phyloP scores from a whole-genome alignment of 2,329 filamentous ascomycete species.

The Sarocladium oryzae region DNA sequence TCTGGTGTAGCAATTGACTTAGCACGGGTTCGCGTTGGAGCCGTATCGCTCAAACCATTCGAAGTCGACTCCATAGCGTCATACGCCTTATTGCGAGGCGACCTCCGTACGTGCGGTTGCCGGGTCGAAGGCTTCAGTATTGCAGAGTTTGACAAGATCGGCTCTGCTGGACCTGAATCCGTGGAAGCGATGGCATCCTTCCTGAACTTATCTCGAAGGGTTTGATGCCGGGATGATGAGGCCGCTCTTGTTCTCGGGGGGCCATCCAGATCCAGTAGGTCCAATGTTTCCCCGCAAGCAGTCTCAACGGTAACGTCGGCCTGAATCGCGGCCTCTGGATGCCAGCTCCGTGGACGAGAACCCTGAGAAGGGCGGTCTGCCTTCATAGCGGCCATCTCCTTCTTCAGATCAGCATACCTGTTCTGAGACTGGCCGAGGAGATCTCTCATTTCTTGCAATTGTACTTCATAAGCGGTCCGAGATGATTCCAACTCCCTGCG shows the following conservation, averaged over 20 bases:
- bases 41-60: conserved; percentile 22
- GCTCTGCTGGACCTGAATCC: conserved; percentile 1
- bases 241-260: conserved; percentile 15
- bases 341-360: conserved; percentile 24
- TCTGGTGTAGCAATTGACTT: conserved; percentile 20
- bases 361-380: conserved; percentile 13
- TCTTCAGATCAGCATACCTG: conserved; percentile 50
- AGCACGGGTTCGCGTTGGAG: conserved; percentile 16
- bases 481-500: conserved; percentile 47
- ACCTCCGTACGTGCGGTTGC: conserved; percentile 36
- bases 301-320: neutral
- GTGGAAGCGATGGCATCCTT: conserved; percentile 18
- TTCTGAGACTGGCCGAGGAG: conserved; percentile 50
- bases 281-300: conserved; percentile 18
- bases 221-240: conserved; percentile 15
- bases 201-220: conserved; percentile 28
- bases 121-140: conserved; percentile 28
- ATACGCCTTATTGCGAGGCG: conserved; percentile 31
- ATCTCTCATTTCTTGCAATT: conserved; percentile 48
- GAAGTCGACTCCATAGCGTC: conserved; percentile 24
- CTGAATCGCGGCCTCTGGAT: conserved; percentile 15
- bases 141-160: conserved; percentile 6
- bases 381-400: conserved; percentile 43
- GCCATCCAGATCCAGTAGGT: conserved; percentile 16
- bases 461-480: conserved; percentile 45